Evolutionary conservation across 129 eudicot genomes (phyloP), one percentile per base, ranked within the genome.

Genomic region (Ambrosia artemisiifolia): DNA sequence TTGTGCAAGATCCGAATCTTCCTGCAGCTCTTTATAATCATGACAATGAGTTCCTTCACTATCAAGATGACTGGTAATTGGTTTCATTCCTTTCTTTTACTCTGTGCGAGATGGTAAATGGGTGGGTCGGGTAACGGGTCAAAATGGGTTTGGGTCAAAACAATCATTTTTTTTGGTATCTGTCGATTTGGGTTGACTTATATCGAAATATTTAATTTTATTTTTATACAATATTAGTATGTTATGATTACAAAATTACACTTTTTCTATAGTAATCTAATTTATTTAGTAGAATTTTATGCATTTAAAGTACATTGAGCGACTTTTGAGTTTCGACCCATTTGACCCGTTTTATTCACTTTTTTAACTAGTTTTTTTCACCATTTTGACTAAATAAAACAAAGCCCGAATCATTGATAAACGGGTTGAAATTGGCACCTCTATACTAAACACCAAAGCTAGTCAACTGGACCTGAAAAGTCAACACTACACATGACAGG

Each of bases 31-130:
- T 93, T 24, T 93, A 93, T 78, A 93, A 93, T 84, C 98, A 93
- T 67, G 96, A 90, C 73, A 93, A 89, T 17, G 96, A 93, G 89
- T 93, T 73, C 75, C 97, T 91, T 85, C 90, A 91, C 74, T 91
- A 91, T 77, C 96, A 92, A 88, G 97, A 92, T 73, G 97, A 92
- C 82, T 79, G 83, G 83, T 83, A 71, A n/a, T 1, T 75, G 10
- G 32, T 56, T 63, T 50, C 35, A 43, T 63, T 63, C 47, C 13
- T 7, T 6, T 63, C n/a, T 10, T 34, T 47, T 77, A 13, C n/a
- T 30, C 7, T 9, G 8, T 32, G 65, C 6, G 65, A 20, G 35
- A 35, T 56, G 36, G 19, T 13, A 13, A n/a, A 49, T 49, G 20
- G 55, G 55, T 14, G 55, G 55, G 55, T 14, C 61, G 61, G 34